Evolutionary conservation across 1,284 basidiomycete species (phyloP), one percentile per base, ranked within the genome.

Genomic region (Pisolithus thermaeus): DNA sequence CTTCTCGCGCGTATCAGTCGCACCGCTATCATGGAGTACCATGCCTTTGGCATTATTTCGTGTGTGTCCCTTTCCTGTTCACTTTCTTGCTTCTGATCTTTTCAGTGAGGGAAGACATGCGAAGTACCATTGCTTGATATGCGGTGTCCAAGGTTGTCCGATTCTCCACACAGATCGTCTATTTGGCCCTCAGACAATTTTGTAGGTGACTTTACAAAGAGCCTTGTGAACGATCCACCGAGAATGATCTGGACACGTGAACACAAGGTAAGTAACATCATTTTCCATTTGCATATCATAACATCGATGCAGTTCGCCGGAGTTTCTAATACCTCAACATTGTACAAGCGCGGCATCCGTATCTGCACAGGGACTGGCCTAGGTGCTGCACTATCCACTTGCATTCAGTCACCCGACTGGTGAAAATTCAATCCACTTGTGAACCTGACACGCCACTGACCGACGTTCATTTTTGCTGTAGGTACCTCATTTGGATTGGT

Each of bases 401-500:
- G 84, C 58, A 72, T 87, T 37, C 86, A 88, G 63, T 83, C 81
- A 8, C 76, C 77, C 4, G 58, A 84, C 66, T 87, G 85, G 85
- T 84, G 59, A 63, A 78, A 68, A 50, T 23, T 25, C 57, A 47
- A 60, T 53, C 1, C 7, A n/a, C 7, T 16, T 39, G n/a, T 25
- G n/a, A 9, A 35, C 20, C 23, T 52, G 7, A 62, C 14, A 25
- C 25, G 16, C 8, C 27, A 25, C 42, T 45, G n/a, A 50, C 30
- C 11, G 18, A 37, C 18, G 9, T 32, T 25, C 48, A 54, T 25
- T 49, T 40, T 45, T 30, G 36, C 46, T 36, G 54, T 55, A 85
- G 83, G 83, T 87, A 78, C 65, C 73, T 87, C 51, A 87, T 89
- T 58, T 88, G 86, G 86, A 88, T 89, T 55, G 84, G 84, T 80